Evolutionary conservation across 2,329 filamentous ascomycete species (phyloP).

Genomic region (Fulvia fulva): DNA sequence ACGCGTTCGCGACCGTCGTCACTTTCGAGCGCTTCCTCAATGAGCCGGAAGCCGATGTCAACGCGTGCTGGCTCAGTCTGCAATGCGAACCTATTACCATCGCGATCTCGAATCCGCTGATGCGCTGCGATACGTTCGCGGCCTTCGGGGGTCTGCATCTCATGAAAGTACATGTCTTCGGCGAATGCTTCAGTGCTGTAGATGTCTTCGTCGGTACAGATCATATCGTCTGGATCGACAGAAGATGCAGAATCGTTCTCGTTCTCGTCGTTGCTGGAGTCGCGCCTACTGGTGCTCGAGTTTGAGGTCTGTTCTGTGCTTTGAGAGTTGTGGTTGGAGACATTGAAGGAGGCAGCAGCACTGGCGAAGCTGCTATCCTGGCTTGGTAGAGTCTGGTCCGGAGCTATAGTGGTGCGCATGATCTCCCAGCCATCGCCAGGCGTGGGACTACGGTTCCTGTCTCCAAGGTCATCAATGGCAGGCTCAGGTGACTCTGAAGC

Average conservation of each 20-base stretch:
- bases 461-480: conserved; percentile 70
- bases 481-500: conserved; percentile 21
- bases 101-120: conserved; percentile 33
- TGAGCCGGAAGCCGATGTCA: conserved; percentile 32
- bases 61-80: conserved; percentile 21
- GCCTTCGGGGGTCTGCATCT: conserved; percentile 25
- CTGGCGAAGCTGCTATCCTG: conserved; percentile 79
- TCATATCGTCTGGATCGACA: conserved; percentile 47
- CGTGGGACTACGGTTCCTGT: conserved; percentile 77
- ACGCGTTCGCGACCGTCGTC: conserved; percentile 28
- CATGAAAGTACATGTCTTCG: conserved; percentile 28
- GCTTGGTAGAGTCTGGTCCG: conserved; percentile 76
- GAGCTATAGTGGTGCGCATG: conserved; percentile 72
- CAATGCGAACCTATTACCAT: conserved; percentile 27
- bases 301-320: conserved; percentile 33
- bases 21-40: conserved; percentile 29
- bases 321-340: conserved; percentile 28
- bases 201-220: conserved; percentile 28
- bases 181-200: conserved; percentile 26
- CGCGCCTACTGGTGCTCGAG: conserved; percentile 27
- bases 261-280: conserved; percentile 39
- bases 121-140: conserved; percentile 24
- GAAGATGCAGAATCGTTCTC: conserved; percentile 52
- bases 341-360: conserved; percentile 49
- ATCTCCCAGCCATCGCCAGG: conserved; percentile 70